phyloP scores from a whole-genome alignment of 805 yeast species.

The Zygosaccharomyces siamensis region DNA sequence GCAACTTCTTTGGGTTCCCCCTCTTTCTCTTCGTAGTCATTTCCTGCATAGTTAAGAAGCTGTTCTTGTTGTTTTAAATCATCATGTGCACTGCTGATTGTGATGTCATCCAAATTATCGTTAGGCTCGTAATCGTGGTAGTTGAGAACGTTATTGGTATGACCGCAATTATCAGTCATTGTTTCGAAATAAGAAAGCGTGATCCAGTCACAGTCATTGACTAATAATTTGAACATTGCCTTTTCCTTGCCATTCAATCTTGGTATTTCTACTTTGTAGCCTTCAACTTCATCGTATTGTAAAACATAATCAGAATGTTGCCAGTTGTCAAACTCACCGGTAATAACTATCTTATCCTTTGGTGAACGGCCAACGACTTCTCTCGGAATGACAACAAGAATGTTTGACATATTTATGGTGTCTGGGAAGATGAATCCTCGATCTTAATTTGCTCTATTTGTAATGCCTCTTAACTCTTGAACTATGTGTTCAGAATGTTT shows the following conservation, averaged over 20 bases:
- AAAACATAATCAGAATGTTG: slow-evolving; percentile 18
- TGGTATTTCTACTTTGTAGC: slow-evolving; percentile 20
- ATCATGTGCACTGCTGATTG: slow-evolving; percentile 14
- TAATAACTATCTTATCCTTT: slow-evolving; percentile 22
- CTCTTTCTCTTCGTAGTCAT: slow-evolving; percentile 1
- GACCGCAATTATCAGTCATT: slow-evolving; percentile 21
- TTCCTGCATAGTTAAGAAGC: slow-evolving; percentile 8
- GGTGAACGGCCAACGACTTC: slow-evolving; percentile 15
- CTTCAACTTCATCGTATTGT: slow-evolving; percentile 12
- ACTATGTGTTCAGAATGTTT: neutral
- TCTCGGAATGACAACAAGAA: slow-evolving; percentile 14
- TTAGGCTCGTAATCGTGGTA: slow-evolving; percentile 16
- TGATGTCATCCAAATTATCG: slow-evolving; percentile 19
- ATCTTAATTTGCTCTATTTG: neutral
- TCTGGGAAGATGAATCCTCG: neutral
- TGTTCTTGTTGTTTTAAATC: slow-evolving; percentile 13
- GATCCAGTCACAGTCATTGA: slow-evolving; percentile 27
- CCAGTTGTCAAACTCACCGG: slow-evolving; percentile 33
- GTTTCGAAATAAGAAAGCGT: slow-evolving; percentile 26
- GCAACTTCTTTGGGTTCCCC: neutral
- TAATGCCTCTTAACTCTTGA: neutral
- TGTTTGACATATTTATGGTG: slow-evolving; percentile 9
- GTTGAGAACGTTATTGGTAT: slow-evolving; percentile 22
- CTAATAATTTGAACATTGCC: slow-evolving; percentile 23
- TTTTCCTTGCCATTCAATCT: slow-evolving; percentile 10